Percentiles rank a stretch among this genome's conserved stretches.
These are phyloP conservation scores for Aspergillus fischeri DNA, from an alignment of 2,329 filamentous ascomycete genomes.

Conservation along the genomic window DNA sequence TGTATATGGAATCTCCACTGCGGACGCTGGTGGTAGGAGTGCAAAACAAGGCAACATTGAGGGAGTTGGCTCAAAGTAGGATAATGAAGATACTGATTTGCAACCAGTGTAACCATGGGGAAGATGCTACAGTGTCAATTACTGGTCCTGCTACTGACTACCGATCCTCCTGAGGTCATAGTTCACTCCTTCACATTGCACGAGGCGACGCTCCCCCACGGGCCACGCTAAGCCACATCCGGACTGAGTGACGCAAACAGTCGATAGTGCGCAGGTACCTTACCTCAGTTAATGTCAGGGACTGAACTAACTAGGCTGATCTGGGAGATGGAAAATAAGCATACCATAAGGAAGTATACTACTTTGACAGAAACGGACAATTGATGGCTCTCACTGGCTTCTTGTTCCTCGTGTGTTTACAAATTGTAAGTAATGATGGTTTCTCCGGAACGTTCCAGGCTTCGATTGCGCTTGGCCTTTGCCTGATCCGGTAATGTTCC, in stretches of 20 bases:
- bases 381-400: not conserved
- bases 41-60: not conserved
- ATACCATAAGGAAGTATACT: not conserved
- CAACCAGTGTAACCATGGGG: not conserved
- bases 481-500: conserved; percentile 3
- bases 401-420: not conserved
- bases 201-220: not conserved
- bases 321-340: not conserved
- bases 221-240: not conserved
- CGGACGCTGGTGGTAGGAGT: not conserved
- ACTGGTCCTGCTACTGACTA: too few species aligned
- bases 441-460: not conserved
- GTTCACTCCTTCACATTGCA: not conserved
- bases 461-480: conserved; percentile 3
- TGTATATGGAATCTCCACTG: not conserved
- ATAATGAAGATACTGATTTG: not conserved
- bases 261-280: not conserved
- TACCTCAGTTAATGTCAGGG: not conserved
- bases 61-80: too few species aligned
- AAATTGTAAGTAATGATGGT: not conserved
- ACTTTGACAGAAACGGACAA: not conserved
- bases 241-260: not conserved
- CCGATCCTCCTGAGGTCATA: not conserved
- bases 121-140: not conserved
- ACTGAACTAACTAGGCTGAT: not conserved